Conservation (phyloP, 2,329 filamentous ascomycete genomes). For the Penicillium griseofulvum region DNA sequence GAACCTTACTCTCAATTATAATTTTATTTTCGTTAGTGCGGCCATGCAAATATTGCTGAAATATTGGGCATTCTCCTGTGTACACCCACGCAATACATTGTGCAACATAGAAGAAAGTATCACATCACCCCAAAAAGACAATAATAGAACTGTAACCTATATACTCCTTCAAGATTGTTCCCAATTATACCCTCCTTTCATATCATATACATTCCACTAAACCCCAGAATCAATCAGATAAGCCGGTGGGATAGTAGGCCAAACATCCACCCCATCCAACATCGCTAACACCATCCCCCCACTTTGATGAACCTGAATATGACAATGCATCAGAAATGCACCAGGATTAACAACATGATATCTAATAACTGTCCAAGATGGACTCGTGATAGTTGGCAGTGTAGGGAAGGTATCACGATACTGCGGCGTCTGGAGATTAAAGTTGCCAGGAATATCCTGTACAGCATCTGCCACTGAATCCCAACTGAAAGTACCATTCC, state of each 20-base stretch:
- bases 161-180: not conserved
- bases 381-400: slow-evolving; percentile 27
- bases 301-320: slow-evolving; percentile 51
- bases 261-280: slow-evolving; percentile 51
- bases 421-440: slow-evolving; percentile 59
- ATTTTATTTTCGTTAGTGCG: not conserved
- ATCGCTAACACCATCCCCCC: slow-evolving; percentile 52
- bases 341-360: slow-evolving; percentile 52
- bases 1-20: not conserved
- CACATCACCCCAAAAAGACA: not conserved
- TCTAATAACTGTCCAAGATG: slow-evolving; percentile 45
- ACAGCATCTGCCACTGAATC: slow-evolving; percentile 54
- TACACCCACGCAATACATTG: not conserved
- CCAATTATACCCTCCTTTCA: not conserved
- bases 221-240: slow-evolving; percentile 19
- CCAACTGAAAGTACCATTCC: slow-evolving; percentile 53
- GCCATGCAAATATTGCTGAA: not conserved
- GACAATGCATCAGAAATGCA: slow-evolving; percentile 53
- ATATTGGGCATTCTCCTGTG: not conserved
- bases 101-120: not conserved
- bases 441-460: slow-evolving; percentile 47
- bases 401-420: slow-evolving; percentile 52
- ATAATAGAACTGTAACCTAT: not conserved
- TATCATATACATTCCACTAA: not conserved
- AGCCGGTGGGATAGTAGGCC: slow-evolving; percentile 27